phyloP scores from a whole-genome alignment of 805 yeast genomes.

The Candida multigemmis region DNA sequence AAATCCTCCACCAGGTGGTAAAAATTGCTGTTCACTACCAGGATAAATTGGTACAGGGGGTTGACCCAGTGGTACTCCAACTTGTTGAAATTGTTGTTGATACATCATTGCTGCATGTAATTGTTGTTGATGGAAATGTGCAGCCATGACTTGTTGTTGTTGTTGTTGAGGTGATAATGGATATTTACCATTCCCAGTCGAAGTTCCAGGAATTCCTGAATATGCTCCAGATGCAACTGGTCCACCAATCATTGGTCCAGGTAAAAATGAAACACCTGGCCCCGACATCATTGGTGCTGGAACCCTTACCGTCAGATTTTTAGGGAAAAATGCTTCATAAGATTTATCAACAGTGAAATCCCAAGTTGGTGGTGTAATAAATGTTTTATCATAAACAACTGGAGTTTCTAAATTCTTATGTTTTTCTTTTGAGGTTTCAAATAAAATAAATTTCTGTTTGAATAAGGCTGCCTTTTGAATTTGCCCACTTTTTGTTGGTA shows the following conservation, averaged over 20 bases:
- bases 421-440: slow-evolving; percentile 34
- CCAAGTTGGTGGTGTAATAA: slow-evolving; percentile 75
- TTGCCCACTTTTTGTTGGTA: slow-evolving; percentile 30
- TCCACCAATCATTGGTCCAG: slow-evolving; percentile 20
- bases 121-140: slow-evolving; percentile 28
- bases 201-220: slow-evolving; percentile 7
- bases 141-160: slow-evolving; percentile 19
- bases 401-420: slow-evolving; percentile 10
- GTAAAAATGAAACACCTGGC: slow-evolving; percentile 20
- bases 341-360: slow-evolving; percentile 47
- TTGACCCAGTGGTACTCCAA: slow-evolving; percentile 22
- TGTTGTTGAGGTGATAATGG: slow-evolving; percentile 23
- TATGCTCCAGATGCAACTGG: too few species aligned
- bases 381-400: slow-evolving; percentile 49
- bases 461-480: slow-evolving; percentile 26
- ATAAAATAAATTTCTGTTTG: slow-evolving; percentile 40
- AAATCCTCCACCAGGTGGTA: slow-evolving; percentile 28
- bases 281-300: slow-evolving; percentile 8
- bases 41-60: slow-evolving; percentile 19
- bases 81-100: slow-evolving; percentile 24
- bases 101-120: slow-evolving; percentile 29
- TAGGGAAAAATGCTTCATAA: slow-evolving; percentile 44
- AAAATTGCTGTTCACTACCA: slow-evolving; percentile 19
- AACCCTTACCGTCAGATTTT: slow-evolving; percentile 11
- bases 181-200: slow-evolving; percentile 4